Percentiles rank a stretch among this genome's conserved stretches.
These are phyloP conservation scores for Paraphoma chrysanthemicola DNA, from an alignment of 2,329 filamentous ascomycete genomes.

Conservation along the genomic window DNA sequence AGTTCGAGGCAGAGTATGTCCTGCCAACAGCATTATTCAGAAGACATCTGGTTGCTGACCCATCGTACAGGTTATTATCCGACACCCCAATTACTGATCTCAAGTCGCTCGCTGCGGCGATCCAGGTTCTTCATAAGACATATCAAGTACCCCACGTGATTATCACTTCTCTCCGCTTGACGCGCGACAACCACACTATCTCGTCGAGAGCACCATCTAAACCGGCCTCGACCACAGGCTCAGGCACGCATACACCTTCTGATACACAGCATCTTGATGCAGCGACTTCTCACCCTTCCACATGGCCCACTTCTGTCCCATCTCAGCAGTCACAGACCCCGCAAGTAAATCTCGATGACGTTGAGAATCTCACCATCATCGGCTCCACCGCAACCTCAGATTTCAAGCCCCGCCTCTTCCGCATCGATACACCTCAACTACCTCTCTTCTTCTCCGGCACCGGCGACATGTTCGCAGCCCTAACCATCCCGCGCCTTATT, in stretches of 20 bases:
- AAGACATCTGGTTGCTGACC: neutral
- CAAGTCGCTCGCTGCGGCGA: conserved; percentile 73
- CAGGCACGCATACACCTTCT: conserved; percentile 30
- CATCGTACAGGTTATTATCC: conserved; percentile 71
- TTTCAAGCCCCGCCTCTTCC: conserved; percentile 80
- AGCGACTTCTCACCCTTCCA: conserved; percentile 18
- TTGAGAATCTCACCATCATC: conserved; percentile 69
- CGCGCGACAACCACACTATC: conserved; percentile 57
- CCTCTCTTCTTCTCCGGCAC: conserved; percentile 97
- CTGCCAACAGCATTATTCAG: neutral
- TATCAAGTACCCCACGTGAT: conserved; percentile 87
- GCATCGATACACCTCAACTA: conserved; percentile 83
- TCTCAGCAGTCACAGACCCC: conserved; percentile 1
- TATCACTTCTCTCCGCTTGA: conserved; percentile 85
- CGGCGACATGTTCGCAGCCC: conserved; percentile 96
- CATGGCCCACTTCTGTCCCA: conserved; percentile 12
- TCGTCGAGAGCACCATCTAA: conserved; percentile 32
- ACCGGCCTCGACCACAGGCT: conserved; percentile 41
- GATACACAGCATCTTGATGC: conserved; percentile 15
- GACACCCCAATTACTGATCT: conserved; percentile 83
- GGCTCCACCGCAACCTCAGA: conserved; percentile 75
- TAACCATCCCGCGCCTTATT: conserved; percentile 85
- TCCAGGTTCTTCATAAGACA: conserved; percentile 76
- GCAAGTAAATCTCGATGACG: conserved; percentile 9
- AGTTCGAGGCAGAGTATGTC: conserved; percentile 92